Evolutionary conservation across 805 yeast species (phyloP).

Genomic region (Jamesozyma gamospora): DNA sequence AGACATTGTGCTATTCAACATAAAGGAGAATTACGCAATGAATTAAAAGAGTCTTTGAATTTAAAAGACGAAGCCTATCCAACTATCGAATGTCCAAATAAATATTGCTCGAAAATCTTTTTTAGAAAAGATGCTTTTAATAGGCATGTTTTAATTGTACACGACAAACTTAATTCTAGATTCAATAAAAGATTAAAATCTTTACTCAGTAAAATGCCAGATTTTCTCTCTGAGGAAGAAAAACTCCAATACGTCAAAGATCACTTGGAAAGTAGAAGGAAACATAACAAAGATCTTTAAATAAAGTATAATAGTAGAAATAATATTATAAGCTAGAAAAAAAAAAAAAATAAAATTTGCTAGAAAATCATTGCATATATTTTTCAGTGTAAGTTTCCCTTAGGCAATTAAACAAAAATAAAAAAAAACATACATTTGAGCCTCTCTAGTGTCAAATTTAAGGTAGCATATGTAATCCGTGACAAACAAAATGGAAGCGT

Average conservation of each 20-base stretch:
- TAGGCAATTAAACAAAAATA: too few species aligned
- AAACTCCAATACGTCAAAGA: constrained; percentile 1
- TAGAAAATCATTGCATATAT: background rate
- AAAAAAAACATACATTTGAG: too few species aligned
- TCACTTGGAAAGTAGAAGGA: background rate
- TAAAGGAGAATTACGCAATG: constrained; percentile 22
- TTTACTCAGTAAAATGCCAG: constrained; percentile 20
- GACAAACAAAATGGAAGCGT: too few species aligned
- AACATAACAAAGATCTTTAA: background rate
- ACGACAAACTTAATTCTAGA: constrained; percentile 32
- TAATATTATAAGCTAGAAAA: background rate
- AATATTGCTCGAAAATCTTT: constrained; percentile 38
- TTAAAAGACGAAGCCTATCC: constrained; percentile 24
- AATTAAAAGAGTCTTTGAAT: constrained; percentile 21
- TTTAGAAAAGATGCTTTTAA: constrained; percentile 44
- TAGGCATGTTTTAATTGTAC: constrained; percentile 45
- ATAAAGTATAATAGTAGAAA: background rate
- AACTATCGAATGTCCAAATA: constrained; percentile 25
- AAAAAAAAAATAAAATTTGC: too few species aligned
- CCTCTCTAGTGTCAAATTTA: too few species aligned
- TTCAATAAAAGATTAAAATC: constrained; percentile 31
- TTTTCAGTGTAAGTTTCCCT: too few species aligned
- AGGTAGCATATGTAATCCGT: too few species aligned
- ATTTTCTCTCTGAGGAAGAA: constrained; percentile 1
- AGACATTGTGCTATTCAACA: constrained; percentile 45